Evolutionary conservation across 345 rosid species (phyloP).

Genomic region (Pseudoturritis turrita): DNA sequence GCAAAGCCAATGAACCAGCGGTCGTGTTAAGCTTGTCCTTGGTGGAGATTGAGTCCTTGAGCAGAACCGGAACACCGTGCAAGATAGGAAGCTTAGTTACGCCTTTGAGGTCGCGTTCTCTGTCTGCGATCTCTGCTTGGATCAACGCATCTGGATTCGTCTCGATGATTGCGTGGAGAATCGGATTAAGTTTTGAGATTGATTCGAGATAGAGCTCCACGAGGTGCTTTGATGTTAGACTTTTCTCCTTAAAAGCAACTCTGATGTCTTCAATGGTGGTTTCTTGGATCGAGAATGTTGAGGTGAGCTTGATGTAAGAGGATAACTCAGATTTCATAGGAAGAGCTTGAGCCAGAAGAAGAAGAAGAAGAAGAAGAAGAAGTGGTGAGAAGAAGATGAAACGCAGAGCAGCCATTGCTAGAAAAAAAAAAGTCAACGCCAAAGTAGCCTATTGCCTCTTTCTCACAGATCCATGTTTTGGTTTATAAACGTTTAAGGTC

Average conservation of each 20-base stretch:
- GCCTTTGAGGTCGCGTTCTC: constrained; percentile 34
- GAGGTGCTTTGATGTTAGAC: constrained; percentile 55
- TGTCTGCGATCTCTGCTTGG: constrained; percentile 58
- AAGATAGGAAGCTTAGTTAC: constrained; percentile 18
- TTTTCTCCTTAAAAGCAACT: constrained; percentile 42
- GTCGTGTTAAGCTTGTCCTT: constrained; percentile 66
- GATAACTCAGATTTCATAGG: not conserved
- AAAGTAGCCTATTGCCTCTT: too few relatives aligned
- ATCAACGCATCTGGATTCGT: constrained; percentile 60
- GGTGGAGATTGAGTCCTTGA: constrained; percentile 67
- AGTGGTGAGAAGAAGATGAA: not conserved
- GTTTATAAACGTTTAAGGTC: too few relatives aligned
- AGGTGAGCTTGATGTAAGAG: not conserved
- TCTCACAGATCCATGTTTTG: too few relatives aligned
- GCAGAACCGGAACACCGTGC: constrained; percentile 64
- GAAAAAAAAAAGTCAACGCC: not conserved
- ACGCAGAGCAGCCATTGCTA: not conserved
- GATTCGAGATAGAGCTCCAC: constrained; percentile 45
- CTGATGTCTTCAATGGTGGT: constrained; percentile 41
- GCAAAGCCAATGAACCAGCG: constrained; percentile 64
- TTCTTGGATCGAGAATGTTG: constrained; percentile 41
- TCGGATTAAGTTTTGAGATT: constrained; percentile 45
- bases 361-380: not conserved
- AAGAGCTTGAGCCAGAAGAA: not conserved
- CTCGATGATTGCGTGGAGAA: constrained; percentile 57